Percentiles rank a stretch among this genome's conserved stretches.
These are phyloP conservation scores for Grosmannia huntii DNA, from an alignment of 2,329 filamentous ascomycete genomes.

Conservation along the genomic window DNA sequence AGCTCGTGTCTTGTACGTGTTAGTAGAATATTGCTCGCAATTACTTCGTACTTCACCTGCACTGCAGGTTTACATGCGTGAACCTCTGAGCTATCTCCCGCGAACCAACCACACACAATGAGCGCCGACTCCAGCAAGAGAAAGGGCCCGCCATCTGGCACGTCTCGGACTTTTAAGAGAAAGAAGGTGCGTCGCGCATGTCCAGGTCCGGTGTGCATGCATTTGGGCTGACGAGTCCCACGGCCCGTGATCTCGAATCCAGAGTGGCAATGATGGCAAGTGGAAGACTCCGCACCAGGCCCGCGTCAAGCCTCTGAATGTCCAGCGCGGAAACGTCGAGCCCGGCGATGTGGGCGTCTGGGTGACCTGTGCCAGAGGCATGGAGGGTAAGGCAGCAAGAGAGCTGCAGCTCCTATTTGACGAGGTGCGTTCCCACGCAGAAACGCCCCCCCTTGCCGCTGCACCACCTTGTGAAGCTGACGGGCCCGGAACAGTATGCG, in stretches of 20 bases:
- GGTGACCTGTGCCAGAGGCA: constrained; percentile 62
- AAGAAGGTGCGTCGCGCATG: constrained; percentile 20
- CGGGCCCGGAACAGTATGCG: constrained; percentile 40
- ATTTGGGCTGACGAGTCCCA: not conserved
- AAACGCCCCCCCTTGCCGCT: not conserved
- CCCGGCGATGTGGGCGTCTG: constrained; percentile 63
- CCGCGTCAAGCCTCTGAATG: constrained; percentile 30
- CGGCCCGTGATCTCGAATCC: not conserved
- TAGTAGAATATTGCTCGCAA: not conserved
- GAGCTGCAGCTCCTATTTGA: constrained; percentile 57
- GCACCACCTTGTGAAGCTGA: not conserved
- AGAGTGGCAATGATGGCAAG: constrained; percentile 41
- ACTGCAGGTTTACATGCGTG: not conserved
- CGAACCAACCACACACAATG: constrained; percentile 14
- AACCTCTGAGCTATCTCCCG: not conserved
- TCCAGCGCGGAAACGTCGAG: constrained; percentile 38
- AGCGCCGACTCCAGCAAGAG: constrained; percentile 20
- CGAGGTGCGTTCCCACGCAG: constrained; percentile 32
- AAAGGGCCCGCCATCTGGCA: constrained; percentile 19
- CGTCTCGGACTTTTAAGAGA: constrained; percentile 18
- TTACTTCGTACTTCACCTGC: not conserved
- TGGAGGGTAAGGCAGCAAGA: constrained; percentile 54
- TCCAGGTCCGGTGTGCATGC: not conserved
- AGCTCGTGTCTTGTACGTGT: not conserved
- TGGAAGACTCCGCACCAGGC: constrained; percentile 50